Base-by-base conservation (phyloP, 805 yeast genomes). In the Candida suzukii region DNA sequence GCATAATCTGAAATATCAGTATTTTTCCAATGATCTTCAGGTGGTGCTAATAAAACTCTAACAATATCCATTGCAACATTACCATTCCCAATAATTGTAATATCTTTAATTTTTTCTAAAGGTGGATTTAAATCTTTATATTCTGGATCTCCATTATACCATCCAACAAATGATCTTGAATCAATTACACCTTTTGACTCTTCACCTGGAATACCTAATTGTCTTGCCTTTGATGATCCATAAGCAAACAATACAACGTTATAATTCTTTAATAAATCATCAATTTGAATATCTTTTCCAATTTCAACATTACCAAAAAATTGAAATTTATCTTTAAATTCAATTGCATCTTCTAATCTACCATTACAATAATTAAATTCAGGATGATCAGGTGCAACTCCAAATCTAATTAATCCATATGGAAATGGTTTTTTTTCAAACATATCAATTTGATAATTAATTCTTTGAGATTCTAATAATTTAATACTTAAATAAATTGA, bases 301-400 rank as follows among this genome's bases (percentile, higher is more conserved):
- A 91, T 64, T 4, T 66, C 60, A 10, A 77, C 78, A 53, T 88
- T 87, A 2, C 97, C 97, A 40, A 73, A 68, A 53, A 83, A 88
- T 30, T 66, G 58, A 53, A 80, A 78, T 12, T 61, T 57, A 12
- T 56, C 50, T 20, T 49, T 41, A 54, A 64, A 18, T 19, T 46
- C 52, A 49, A 56, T 42, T 14, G 66, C 66, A 19, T 80, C 79
- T 10, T 71, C 73, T 56, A 93, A 83, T 40, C 88, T 80, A 17
- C 83, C 83, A 58, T 81, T 71, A 67, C 93, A 84, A 45, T 80
- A 80, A 58, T 90, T 91, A 26, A 93, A 98, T 54, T 93, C 98
- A 0, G 96, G 96, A 61, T 93, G 97, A 62, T 93, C 99, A 2
- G 99, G 99, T 0, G 99, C 97, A n/a, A 93, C 98, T 1, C 99